These are phyloP conservation scores for Exophiala viscosa DNA, from an alignment of 2,329 filamentous ascomycete genomes.

Conservation along the genomic window DNA sequence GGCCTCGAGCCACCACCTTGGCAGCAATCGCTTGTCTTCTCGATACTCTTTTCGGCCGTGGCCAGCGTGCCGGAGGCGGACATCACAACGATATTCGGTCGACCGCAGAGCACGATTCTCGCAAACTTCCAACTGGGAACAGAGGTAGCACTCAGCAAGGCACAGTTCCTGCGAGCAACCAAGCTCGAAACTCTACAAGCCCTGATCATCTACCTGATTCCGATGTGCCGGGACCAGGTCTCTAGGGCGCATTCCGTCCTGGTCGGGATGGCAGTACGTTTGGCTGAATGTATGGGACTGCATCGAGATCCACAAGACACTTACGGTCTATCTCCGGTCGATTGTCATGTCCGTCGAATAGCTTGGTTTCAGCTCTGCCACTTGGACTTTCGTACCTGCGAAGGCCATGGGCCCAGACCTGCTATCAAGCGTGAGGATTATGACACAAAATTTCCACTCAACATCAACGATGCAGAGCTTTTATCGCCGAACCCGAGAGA, in stretches of 20 bases:
- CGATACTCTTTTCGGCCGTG: slow-evolving; percentile 65
- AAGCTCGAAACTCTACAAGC: slow-evolving; percentile 72
- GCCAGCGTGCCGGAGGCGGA: slow-evolving; percentile 60
- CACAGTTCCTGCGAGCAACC: slow-evolving; percentile 67
- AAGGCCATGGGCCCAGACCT: slow-evolving; percentile 68
- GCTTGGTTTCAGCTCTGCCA: slow-evolving; percentile 78
- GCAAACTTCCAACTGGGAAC: slow-evolving; percentile 63
- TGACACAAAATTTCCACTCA: slow-evolving; percentile 68
- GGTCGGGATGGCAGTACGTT: slow-evolving; percentile 66
- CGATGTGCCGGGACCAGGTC: slow-evolving; percentile 67
- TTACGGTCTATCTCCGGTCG: slow-evolving; percentile 63
- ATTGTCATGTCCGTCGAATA: slow-evolving; percentile 67
- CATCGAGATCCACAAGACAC: slow-evolving; percentile 63
- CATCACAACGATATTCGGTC: slow-evolving; percentile 53
- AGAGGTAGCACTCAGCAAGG: slow-evolving; percentile 64
- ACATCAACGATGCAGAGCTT: slow-evolving; percentile 65
- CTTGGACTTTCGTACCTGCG: slow-evolving; percentile 69
- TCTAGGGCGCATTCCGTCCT: slow-evolving; percentile 71
- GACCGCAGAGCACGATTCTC: slow-evolving; percentile 56
- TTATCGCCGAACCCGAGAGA: slow-evolving; percentile 44
- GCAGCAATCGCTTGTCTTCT: slow-evolving; percentile 66
- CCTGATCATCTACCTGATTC: slow-evolving; percentile 66
- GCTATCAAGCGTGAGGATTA: slow-evolving; percentile 71
- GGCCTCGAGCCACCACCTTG: slow-evolving; percentile 62
- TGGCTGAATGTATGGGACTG: slow-evolving; percentile 74